Base-by-base conservation (phyloP, 2,329 filamentous ascomycete genomes). In the Xylaria sp. region DNA sequence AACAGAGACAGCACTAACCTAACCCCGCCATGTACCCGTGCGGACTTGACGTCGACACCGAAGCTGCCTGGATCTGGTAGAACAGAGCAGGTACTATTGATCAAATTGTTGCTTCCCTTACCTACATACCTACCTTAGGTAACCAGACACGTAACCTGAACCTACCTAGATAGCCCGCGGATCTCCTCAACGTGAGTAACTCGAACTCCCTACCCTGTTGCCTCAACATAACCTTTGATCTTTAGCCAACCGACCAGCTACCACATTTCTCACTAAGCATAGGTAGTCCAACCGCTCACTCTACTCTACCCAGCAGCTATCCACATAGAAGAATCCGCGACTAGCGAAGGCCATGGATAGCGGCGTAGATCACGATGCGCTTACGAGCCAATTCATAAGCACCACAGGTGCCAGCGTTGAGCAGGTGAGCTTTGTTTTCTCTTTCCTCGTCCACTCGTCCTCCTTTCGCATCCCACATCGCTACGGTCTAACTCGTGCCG, bases 311-410 rank as follows among this genome's bases (percentile, higher is more conserved):
- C n/a, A 33, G 49, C 54, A 33, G 33, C 33, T n/a, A 5, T 2
- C 25, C 36, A 50, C 6, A 2, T n/a, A 17, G 17, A 45, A 54
- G 7, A 15, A 17, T 39, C 33, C 13, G 33, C 5, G 22, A n/a
- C 33, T 22, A 39, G 36, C 33, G 17, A 17, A 17, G 65, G 71
- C 22, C 47, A 82, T 82, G 80, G 77, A 78, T 29, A 78, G 61
- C 55, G 67, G 77, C 67, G 44, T 71, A 13, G 77, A 79, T 63
- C 81, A 82, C 59, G 82, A 85, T 63, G 77, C 79, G 49, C 74
- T 82, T 54, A 79, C 84, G 71, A 82, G 81, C 73, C 81, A 86
- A 75, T 88, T 90, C 76, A 83, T 83, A 73, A 80, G 79, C 61
- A 81, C 90, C 73, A 89, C 87, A n/a, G 82, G 84, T 25, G 81